A percentile compares a stretch with the other conserved stretches of the same genome.
Evolutionary conservation across 2,329 filamentous ascomycete species (phyloP).

Genomic region (Epichloe gansuensis): DNA sequence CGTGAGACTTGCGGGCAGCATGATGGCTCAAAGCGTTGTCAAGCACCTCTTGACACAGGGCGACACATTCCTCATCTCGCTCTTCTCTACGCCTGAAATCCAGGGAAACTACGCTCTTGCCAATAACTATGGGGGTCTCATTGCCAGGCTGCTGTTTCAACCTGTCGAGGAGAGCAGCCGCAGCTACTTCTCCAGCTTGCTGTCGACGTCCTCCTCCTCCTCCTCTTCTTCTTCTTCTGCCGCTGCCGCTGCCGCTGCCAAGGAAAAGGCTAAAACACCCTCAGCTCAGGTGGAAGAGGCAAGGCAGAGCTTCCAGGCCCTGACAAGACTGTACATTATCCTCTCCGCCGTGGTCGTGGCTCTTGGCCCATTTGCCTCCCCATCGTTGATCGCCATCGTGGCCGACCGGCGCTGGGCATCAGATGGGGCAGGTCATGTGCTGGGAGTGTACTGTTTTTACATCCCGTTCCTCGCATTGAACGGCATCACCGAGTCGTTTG

Average conservation of each 20-base stretch:
- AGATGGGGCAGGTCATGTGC: slow-evolving; percentile 58
- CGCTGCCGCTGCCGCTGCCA: slow-evolving; percentile 1
- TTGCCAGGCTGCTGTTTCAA: slow-evolving; percentile 83
- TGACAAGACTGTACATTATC: slow-evolving; percentile 63
- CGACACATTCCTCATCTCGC: slow-evolving; percentile 75
- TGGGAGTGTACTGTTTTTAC: slow-evolving; percentile 80
- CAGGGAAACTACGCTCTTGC: slow-evolving; percentile 94
- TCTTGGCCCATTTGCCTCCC: slow-evolving; percentile 63
- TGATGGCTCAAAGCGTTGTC: slow-evolving; percentile 77
- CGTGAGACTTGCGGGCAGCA: slow-evolving; percentile 60
- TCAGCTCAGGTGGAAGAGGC: slow-evolving; percentile 26
- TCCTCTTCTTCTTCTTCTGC: background rate
- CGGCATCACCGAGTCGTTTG: slow-evolving; percentile 83
- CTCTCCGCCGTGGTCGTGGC: slow-evolving; percentile 55
- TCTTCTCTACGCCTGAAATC: slow-evolving; percentile 61
- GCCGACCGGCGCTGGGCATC: slow-evolving; percentile 66
- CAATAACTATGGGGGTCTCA: slow-evolving; percentile 83
- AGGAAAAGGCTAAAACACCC: background rate
- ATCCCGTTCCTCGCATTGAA: slow-evolving; percentile 87
- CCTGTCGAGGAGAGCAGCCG: slow-evolving; percentile 90
- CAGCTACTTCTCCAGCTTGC: slow-evolving; percentile 73
- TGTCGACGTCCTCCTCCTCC: slow-evolving; percentile 28
- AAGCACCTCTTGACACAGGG: slow-evolving; percentile 93
- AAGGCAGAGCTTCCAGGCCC: slow-evolving; percentile 41
- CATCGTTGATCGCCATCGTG: slow-evolving; percentile 58